These are phyloP conservation scores for Pleurotus eryngii DNA, from an alignment of 768 basidiomycete genomes.

Conservation along the genomic window DNA sequence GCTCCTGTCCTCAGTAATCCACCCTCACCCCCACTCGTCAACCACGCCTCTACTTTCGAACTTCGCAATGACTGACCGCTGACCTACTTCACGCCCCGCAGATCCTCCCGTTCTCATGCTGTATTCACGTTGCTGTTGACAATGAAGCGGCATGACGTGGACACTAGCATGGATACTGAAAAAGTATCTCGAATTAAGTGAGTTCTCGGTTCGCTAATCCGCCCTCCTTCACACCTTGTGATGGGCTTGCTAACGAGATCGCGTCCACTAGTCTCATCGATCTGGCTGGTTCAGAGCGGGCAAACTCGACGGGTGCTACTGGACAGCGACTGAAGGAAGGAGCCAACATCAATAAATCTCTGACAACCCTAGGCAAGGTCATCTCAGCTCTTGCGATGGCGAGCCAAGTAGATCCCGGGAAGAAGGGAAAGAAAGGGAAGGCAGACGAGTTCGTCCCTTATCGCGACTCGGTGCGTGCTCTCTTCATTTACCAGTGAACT, in stretches of 20 bases:
- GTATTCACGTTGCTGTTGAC: constrained; percentile 95
- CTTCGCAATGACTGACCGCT: neutral
- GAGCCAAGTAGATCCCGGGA: constrained; percentile 57
- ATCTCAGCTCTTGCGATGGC: constrained; percentile 84
- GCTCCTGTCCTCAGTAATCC: too few species aligned
- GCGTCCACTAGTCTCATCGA: constrained; percentile 73
- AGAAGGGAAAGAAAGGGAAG: constrained; percentile 88
- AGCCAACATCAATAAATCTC: constrained; percentile 97
- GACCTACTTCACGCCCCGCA: constrained; percentile 23
- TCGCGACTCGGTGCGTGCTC: constrained; percentile 80
- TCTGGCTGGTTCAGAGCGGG: constrained; percentile 94
- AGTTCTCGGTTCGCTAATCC: constrained; percentile 15
- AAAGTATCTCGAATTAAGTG: constrained; percentile 98
- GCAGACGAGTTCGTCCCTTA: constrained; percentile 94
- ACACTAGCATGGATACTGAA: constrained; percentile 89
- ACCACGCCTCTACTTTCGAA: too few species aligned
- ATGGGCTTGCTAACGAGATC: constrained; percentile 3
- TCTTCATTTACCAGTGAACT: neutral
- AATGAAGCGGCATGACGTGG: constrained; percentile 83
- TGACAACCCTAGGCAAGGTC: constrained; percentile 97
- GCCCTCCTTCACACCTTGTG: constrained; percentile 10
- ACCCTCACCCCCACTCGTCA: too few species aligned
- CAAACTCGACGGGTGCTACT: constrained; percentile 97
- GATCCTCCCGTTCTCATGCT: constrained; percentile 95
- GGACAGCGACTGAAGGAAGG: constrained; percentile 96